Evolutionary conservation across 2,329 filamentous ascomycete genomes (phyloP).

Genomic region (Ophiosphaerella herpotricha): DNA sequence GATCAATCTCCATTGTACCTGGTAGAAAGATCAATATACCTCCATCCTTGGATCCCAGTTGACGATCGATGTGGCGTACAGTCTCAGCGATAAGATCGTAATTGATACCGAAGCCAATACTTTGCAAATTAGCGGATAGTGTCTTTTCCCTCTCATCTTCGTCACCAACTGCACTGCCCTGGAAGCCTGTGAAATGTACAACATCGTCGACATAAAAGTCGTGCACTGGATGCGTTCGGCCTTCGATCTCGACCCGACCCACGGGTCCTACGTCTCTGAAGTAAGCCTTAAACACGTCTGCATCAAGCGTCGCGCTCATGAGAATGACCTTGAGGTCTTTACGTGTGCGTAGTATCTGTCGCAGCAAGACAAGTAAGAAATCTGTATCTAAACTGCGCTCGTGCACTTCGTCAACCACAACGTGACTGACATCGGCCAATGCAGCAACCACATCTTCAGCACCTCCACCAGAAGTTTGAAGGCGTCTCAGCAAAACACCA

Average conservation of each 20-base stretch:
- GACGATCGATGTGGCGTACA: conserved; percentile 78
- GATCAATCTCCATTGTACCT: conserved; percentile 87
- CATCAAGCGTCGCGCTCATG: conserved; percentile 96
- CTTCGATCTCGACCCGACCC: conserved; percentile 82
- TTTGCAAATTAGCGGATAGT: conserved; percentile 48
- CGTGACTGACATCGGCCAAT: conserved; percentile 86
- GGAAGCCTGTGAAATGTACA: conserved; percentile 76
- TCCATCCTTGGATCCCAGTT: conserved; percentile 74
- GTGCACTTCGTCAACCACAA: conserved; percentile 96
- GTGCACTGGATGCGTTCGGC: conserved; percentile 85
- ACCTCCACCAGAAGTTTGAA: conserved; percentile 86
- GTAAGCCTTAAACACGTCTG: conserved; percentile 80
- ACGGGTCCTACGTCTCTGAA: conserved; percentile 75
- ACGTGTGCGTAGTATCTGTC: conserved; percentile 75
- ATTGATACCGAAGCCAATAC: conserved; percentile 77
- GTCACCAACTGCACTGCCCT: conserved; percentile 52
- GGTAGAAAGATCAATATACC: conserved; percentile 96
- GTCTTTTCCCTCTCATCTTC: conserved; percentile 55
- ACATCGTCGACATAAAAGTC: conserved; percentile 92
- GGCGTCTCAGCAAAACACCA: conserved; percentile 82
- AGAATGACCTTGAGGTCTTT: conserved; percentile 86
- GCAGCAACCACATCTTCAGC: conserved; percentile 80
- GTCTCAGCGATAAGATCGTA: conserved; percentile 84
- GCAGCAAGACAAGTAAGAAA: conserved; percentile 84
- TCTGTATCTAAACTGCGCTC: conserved; percentile 94